These are phyloP conservation scores for Raffaelea deltoideospora DNA, from an alignment of 2,329 filamentous ascomycete species.

Conservation along the genomic window DNA sequence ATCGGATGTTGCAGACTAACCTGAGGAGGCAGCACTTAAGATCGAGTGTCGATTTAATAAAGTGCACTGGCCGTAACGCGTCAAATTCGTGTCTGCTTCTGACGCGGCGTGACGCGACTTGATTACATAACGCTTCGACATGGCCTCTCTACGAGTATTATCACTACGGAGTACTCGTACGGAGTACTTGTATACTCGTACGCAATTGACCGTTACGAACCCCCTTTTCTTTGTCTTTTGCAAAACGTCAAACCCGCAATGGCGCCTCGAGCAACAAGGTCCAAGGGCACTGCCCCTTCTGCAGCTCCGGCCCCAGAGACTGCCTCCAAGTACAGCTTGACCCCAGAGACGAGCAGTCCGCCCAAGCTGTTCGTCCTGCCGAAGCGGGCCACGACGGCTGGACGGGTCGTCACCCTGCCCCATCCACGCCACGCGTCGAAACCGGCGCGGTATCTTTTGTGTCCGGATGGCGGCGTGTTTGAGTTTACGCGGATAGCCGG, in stretches of 20 bases:
- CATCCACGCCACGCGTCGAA: constrained; percentile 37
- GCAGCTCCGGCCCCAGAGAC: constrained; percentile 13
- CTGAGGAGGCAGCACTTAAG: too few relatives aligned
- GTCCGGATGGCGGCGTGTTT: constrained; percentile 45
- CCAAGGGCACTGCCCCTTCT: constrained; percentile 20
- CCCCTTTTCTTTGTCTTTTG: neutral
- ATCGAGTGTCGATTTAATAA: too few relatives aligned
- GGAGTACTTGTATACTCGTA: too few relatives aligned
- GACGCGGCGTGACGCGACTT: too few relatives aligned
- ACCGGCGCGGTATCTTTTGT: constrained; percentile 45
- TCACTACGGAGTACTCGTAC: neutral
- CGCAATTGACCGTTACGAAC: too few relatives aligned
- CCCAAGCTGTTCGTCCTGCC: constrained; percentile 48
- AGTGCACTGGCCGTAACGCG: too few relatives aligned
- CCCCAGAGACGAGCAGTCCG: constrained; percentile 24
- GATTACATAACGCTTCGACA: too few relatives aligned
- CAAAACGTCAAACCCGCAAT: constrained; percentile 10
- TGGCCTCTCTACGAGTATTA: too few relatives aligned
- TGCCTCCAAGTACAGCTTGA: constrained; percentile 25
- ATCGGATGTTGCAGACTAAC: too few relatives aligned
- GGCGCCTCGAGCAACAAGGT: constrained; percentile 21
- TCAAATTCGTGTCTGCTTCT: too few relatives aligned
- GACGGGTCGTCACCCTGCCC: constrained; percentile 43
- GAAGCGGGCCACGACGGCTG: constrained; percentile 32
- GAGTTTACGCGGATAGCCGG: constrained; percentile 46